These are phyloP conservation scores for Wickerhamiella siamensis DNA, from an alignment of 805 yeast species.

Conservation along the genomic window DNA sequence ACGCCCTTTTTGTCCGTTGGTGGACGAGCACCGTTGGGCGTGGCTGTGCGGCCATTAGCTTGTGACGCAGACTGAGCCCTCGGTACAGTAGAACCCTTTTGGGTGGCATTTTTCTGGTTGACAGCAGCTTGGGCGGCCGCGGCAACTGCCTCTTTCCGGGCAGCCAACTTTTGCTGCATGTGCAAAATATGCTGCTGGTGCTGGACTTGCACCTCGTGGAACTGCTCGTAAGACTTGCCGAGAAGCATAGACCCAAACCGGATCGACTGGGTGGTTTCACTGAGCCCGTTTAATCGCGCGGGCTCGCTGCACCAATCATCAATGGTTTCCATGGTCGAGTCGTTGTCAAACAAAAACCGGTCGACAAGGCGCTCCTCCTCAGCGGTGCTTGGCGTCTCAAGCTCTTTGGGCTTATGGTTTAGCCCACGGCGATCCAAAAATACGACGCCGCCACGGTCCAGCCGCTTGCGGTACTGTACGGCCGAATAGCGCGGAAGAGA, in stretches of 20 bases:
- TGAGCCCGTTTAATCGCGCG: constrained; percentile 63
- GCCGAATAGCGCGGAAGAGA: constrained; percentile 19
- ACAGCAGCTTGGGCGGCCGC: constrained; percentile 28
- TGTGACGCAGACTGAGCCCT: no score
- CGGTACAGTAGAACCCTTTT: background rate
- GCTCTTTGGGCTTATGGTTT: constrained; percentile 20
- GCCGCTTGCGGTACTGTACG: constrained; percentile 47
- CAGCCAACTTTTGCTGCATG: constrained; percentile 23
- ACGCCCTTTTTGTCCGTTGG: background rate
- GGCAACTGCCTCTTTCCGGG: constrained; percentile 18
- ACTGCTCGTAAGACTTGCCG: constrained; percentile 69
- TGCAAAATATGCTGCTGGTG: constrained; percentile 39
- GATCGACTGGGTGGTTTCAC: constrained; percentile 75
- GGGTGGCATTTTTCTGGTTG: constrained; percentile 8
- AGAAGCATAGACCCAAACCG: constrained; percentile 85
- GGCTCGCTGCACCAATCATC: constrained; percentile 64
- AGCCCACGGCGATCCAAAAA: constrained; percentile 65
- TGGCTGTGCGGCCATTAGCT: constrained; percentile 3
- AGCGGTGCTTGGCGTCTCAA: constrained; percentile 14
- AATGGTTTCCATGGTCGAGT: constrained; percentile 27
- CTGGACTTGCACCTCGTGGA: constrained; percentile 60
- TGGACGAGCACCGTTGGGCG: constrained; percentile 30
- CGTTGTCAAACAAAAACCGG: constrained; percentile 56
- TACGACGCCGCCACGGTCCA: constrained; percentile 53
- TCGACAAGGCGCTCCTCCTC: constrained; percentile 34